Evolutionary conservation across 2,329 filamentous ascomycete species (phyloP), one percentile per base, ranked within the genome.

Genomic region (Pseudogymnoascus sp.): DNA sequence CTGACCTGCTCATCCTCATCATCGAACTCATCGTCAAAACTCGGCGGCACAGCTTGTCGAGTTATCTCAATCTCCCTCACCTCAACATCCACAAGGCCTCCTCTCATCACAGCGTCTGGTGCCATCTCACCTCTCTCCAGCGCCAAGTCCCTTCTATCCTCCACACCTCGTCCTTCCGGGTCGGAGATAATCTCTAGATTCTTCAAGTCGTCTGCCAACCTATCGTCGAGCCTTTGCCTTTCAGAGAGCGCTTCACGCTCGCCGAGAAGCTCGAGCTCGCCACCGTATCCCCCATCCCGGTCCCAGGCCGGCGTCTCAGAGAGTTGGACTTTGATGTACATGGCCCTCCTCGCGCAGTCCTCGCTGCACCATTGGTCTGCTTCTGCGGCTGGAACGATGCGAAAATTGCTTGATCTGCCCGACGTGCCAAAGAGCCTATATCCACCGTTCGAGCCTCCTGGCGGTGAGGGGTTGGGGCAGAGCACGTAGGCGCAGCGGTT

Each of bases 281-380:
- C 60, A 73, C 49, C 5, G n/a, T 55, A 55, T 59, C 59, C 25
- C 31, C 63, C 23, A 65, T 83, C 83, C 61, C 93, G 82, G 75
- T 95, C 86, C 91, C 93, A 96, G 0, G 90, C 90, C 0, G 92
- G 91, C 65, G 89, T 88, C 71, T 95, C 89, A 67, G 84, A 88
- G 40, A 97, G 83, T 79, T 99, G 95, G 23, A 96, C 89, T 71
- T 92, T 90, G 69, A 97, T 81, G 74, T 92, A 96, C 67, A 96
- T 80, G 2, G 90, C 92, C 59, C 90, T 83, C 67, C 85, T 84
- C 1, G 90, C 90, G 76, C 95, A 99, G 40, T 81, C 81, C 62
- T 88, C 81, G 0, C 88, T 90, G 75, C 95, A 99, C 91, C 92
- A 99, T 75, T 87, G 89, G 76, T 95, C 90, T 14, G 93, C 75